These are phyloP conservation scores for Batrachochytrium dendrobatidis DNA, from an alignment of 371 early-diverging fungal genomes.

Conservation along the genomic window DNA sequence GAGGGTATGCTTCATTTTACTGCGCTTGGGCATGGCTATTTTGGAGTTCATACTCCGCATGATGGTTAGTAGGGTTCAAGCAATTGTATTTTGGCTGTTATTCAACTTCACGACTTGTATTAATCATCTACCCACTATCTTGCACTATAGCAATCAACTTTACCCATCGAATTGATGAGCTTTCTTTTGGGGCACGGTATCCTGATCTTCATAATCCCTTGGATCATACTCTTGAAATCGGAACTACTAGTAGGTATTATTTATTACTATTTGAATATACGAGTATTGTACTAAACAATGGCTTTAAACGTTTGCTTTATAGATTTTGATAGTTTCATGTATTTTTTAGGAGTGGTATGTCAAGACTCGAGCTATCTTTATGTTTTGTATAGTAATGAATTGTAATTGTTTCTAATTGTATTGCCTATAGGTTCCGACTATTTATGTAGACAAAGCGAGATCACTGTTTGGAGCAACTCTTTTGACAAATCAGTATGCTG, in stretches of 20 bases:
- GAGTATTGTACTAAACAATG: too few relatives aligned
- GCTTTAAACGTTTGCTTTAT: neutral
- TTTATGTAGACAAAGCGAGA: constrained; percentile 49
- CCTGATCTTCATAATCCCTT: constrained; percentile 81
- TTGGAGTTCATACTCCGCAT: constrained; percentile 59
- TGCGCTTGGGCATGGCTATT: constrained; percentile 81
- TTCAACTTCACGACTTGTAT: too few relatives aligned
- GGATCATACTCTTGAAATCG: constrained; percentile 65
- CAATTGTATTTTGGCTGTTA: neutral
- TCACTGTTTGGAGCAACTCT: constrained; percentile 41
- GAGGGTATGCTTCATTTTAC: constrained; percentile 88
- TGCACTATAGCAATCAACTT: constrained; percentile 70
- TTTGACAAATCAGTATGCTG: constrained; percentile 87
- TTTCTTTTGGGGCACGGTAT: constrained; percentile 81
- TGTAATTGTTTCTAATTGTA: neutral
- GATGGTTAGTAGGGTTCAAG: constrained; percentile 39
- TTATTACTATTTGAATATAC: neutral
- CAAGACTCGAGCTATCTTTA: neutral
- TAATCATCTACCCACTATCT: constrained; percentile 1
- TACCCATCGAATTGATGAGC: constrained; percentile 83
- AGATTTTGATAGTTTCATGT: constrained; percentile 9
- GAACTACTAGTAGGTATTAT: constrained; percentile 44
- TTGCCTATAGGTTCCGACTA: constrained; percentile 71
- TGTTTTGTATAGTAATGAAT: neutral
- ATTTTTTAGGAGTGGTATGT: neutral